Percentiles rank a stretch among this genome's conserved stretches.
Conservation (phyloP, 805 yeast genomes). For the Wickerhamiella azymoides region DNA sequence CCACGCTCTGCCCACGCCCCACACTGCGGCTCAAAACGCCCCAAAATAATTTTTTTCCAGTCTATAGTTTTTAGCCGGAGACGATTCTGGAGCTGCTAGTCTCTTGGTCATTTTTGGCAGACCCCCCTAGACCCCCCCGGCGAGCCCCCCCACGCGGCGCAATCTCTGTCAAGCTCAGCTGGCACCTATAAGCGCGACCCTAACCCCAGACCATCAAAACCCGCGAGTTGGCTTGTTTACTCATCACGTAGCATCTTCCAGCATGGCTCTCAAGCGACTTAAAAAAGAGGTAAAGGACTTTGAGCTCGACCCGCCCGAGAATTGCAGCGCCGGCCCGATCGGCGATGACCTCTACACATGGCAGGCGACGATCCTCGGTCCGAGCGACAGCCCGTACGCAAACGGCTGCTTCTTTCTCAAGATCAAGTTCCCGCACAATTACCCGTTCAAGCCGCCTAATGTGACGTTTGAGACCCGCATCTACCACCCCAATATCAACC, state of each 20-base stretch:
- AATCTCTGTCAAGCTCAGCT: neutral
- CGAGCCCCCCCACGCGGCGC: neutral
- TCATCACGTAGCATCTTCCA: slow-evolving; percentile 1
- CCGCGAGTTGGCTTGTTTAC: no score
- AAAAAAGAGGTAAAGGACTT: slow-evolving; percentile 90
- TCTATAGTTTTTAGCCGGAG: no score
- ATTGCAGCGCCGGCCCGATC: slow-evolving; percentile 97
- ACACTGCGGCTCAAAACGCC: no score
- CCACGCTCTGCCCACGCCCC: no score
- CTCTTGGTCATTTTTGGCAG: no score
- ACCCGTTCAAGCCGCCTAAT: slow-evolving; percentile 97
- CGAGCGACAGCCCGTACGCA: slow-evolving; percentile 75
- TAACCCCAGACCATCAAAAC: neutral
- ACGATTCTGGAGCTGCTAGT: no score
- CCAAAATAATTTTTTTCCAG: no score
- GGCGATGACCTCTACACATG: slow-evolving; percentile 97
- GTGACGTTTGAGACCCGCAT: slow-evolving; percentile 85
- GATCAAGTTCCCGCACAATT: slow-evolving; percentile 97
- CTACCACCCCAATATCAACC: slow-evolving; percentile 94
- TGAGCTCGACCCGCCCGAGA: slow-evolving; percentile 97
- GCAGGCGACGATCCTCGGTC: slow-evolving; percentile 99
- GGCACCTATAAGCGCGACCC: no score
- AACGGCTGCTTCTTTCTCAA: slow-evolving; percentile 94
- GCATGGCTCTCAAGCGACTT: slow-evolving; percentile 88
- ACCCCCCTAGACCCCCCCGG: neutral